Base-by-base conservation (phyloP, 176 grass and related monocot genomes). In the Avena sativa region DNA sequence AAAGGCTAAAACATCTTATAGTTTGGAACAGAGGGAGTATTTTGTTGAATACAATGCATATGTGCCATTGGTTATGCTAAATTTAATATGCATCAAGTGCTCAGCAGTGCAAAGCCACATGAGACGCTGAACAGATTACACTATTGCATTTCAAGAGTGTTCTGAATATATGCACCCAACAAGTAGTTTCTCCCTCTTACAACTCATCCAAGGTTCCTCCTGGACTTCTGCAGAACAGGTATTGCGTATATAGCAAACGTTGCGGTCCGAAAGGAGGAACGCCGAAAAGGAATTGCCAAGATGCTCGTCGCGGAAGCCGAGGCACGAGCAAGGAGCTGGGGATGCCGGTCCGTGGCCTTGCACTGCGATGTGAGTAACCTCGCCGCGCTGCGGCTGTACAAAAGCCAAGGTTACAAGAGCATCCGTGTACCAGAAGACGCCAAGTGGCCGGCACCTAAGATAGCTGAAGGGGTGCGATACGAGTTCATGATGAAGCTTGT, bases 201-300 rank as follows among this genome's bases (percentile, higher is more conserved):
- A 79, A 58, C 20, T 52, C 50, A 83, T 61, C 48, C 16, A 32
- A 32, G 14, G 62, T 36, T 73, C 65, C 21, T 71, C 82, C 71
- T 28, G 13, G 53, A 79, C 81, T 52, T 78, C 11, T 86, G 26
- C 89, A 98, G 97, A 72, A 96, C 87, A 66, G 94, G 94, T 71
- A 93, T 98, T 79, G 92, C 97, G 64, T 96, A 98, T 49, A 93
- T 96, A 88, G 95, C 94, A 74, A 98, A 96, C 57, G 92, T 98
- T 0, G 94, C 94, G 0, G 94, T 98, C 1, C 57, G 97, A 49
- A 82, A 94, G 68, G 90, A 86, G 69, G 90, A 94, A 11, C 86
- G 93, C 12, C 74, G 90, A 56, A 92, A 93, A 84, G 97, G 97
- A 60, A 96, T 98, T 13, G 94, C 94, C 11, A 98, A 92, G 75